Evolutionary conservation across 1,139 yeast species (phyloP).

Genomic region (Magnusiomyces paraingens): DNA sequence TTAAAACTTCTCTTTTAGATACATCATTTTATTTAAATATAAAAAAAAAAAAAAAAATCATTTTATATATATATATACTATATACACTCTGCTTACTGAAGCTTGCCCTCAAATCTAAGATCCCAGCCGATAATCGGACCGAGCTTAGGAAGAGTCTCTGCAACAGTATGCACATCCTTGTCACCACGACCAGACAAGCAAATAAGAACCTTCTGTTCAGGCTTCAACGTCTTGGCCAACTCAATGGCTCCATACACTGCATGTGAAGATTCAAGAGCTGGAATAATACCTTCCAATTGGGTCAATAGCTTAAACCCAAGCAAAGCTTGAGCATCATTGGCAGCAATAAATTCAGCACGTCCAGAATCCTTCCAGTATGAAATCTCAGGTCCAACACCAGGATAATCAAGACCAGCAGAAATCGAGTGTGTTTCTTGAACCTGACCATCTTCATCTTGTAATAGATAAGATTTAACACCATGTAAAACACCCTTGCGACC

Average conservation of each 20-base stretch:
- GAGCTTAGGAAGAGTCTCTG: constrained; percentile 79
- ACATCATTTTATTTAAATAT: too few species aligned
- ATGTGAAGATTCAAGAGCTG: constrained; percentile 96
- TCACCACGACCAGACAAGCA: constrained; percentile 98
- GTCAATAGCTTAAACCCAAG: constrained; percentile 82
- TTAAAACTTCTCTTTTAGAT: too few species aligned
- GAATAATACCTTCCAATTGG: constrained; percentile 95
- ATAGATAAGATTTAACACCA: constrained; percentile 89
- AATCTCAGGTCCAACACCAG: constrained; percentile 98
- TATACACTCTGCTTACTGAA: neutral
- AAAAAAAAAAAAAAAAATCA: too few species aligned
- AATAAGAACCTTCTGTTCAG: constrained; percentile 76
- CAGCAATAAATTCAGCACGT: constrained; percentile 85
- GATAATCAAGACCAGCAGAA: constrained; percentile 97
- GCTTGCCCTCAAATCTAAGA: constrained; percentile 61
- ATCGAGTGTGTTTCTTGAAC: constrained; percentile 96
- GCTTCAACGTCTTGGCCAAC: constrained; percentile 75
- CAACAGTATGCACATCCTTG: constrained; percentile 96
- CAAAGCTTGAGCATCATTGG: constrained; percentile 89
- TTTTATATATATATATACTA: too few species aligned
- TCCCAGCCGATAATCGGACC: constrained; percentile 97
- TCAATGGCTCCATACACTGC: constrained; percentile 89
- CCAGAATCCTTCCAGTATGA: constrained; percentile 94
- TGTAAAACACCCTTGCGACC: constrained; percentile 98
- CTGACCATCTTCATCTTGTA: constrained; percentile 91